Conservation (phyloP, 1,284 basidiomycete genomes). For the Ustilago hordei region DNA sequence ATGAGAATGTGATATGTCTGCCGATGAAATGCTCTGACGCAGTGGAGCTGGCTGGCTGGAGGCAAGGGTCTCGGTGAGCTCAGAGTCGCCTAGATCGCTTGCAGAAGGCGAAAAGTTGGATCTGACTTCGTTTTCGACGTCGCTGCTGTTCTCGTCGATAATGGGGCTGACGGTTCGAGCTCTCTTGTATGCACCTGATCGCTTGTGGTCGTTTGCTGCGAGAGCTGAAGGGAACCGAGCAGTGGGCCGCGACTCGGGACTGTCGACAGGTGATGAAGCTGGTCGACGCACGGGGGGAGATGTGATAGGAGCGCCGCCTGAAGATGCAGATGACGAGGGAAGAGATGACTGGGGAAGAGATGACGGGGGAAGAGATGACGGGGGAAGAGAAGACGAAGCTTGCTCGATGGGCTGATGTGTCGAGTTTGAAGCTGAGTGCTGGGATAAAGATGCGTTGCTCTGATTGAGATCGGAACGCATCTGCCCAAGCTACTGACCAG, state of each 20-base stretch:
- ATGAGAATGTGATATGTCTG: constrained; percentile 13
- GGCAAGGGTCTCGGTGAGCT: constrained; percentile 6
- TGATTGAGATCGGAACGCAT: constrained; percentile 11
- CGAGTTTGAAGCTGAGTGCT: neutral
- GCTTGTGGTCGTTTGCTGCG: constrained; percentile 12
- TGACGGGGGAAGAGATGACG: constrained; percentile 8
- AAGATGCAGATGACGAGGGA: constrained; percentile 9
- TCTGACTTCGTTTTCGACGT: constrained; percentile 35
- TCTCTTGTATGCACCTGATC: constrained; percentile 34
- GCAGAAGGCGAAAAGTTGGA: constrained; percentile 35
- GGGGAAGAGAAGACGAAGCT: neutral
- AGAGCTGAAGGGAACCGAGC: constrained; percentile 21
- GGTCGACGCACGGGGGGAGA: constrained; percentile 19
- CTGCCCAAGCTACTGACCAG: constrained; percentile 8
- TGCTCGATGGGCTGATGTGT: neutral
- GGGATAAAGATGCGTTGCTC: constrained; percentile 6
- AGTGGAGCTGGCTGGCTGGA: constrained; percentile 38
- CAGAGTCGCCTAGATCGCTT: constrained; percentile 41
- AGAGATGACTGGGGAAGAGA: too few relatives aligned
- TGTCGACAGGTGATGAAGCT: constrained; percentile 28
- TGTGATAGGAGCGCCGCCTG: neutral
- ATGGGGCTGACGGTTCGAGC: constrained; percentile 48
- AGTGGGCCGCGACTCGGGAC: constrained; percentile 27
- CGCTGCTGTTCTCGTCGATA: constrained; percentile 56
- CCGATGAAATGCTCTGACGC: constrained; percentile 40